A percentile compares a stretch with the other conserved stretches of the same genome.
Conservation (phyloP, 1,139 yeast genomes). For the Saccharomycopsis crataegensis region DNA sequence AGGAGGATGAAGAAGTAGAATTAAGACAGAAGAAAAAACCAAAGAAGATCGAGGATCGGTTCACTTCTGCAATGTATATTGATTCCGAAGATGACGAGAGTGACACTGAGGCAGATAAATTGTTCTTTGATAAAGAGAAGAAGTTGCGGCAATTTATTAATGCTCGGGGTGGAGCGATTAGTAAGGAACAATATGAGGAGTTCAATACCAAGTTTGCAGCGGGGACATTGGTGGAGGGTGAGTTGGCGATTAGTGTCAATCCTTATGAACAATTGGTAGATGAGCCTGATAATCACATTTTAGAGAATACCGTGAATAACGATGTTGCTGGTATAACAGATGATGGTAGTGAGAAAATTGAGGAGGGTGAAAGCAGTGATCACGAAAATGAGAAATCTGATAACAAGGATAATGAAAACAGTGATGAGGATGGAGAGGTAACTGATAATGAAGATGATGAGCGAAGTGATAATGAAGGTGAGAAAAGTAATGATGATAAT, state of each 20-base stretch:
- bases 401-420: conserved; percentile 17
- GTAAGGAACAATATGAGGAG: conserved; percentile 26
- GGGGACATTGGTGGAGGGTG: conserved; percentile 9
- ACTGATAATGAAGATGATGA: neutral
- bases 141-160: conserved; percentile 37
- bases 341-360: neutral
- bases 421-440: neutral
- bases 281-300: neutral
- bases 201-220: conserved; percentile 20
- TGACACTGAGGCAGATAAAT: conserved; percentile 48
- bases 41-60: conserved; percentile 9
- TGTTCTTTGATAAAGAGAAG: conserved; percentile 54
- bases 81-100: conserved; percentile 62
- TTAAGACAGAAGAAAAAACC: conserved; percentile 1
- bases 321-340: neutral
- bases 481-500: neutral
- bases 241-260: neutral
- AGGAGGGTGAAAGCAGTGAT: conserved; percentile 10
- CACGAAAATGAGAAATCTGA: conserved; percentile 21
- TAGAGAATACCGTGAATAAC: neutral
- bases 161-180: conserved; percentile 27
- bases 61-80: conserved; percentile 47
- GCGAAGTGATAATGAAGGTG: conserved; percentile 19
- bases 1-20: conserved; percentile 22
- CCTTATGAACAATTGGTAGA: neutral